Conservation (phyloP, 2,329 filamentous ascomycete species). For the Phaeosphaeria sp. region DNA sequence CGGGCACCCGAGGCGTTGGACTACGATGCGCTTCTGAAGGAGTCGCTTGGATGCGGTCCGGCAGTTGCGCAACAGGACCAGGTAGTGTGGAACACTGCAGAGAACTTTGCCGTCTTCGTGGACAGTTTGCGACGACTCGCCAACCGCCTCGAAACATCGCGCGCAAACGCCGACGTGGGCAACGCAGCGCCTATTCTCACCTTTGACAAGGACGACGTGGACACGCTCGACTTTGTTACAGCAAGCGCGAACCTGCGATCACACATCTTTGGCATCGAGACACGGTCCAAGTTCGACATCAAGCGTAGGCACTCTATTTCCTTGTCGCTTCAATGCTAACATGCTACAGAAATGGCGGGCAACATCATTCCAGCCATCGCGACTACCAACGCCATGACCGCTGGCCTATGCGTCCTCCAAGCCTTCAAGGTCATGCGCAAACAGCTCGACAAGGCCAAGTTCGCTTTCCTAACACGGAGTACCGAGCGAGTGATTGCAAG, state of each 20-base stretch:
- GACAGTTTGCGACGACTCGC: constrained; percentile 82
- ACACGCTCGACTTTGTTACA: constrained; percentile 93
- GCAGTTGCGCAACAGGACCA: constrained; percentile 72
- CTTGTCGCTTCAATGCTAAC: constrained; percentile 9
- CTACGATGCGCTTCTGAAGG: constrained; percentile 66
- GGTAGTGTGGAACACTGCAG: constrained; percentile 76
- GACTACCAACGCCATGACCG: constrained; percentile 96
- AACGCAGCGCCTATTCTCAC: constrained; percentile 67
- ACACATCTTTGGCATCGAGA: constrained; percentile 84
- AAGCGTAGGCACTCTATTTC: constrained; percentile 64
- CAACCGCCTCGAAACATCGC: constrained; percentile 71
- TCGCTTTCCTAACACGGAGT: constrained; percentile 81
- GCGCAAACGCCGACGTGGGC: constrained; percentile 59
- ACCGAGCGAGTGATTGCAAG: constrained; percentile 65
- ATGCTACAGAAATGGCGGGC: constrained; percentile 81
- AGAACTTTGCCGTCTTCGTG: constrained; percentile 86
- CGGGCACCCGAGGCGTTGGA: constrained; percentile 75
- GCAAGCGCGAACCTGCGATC: constrained; percentile 90
- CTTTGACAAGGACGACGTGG: constrained; percentile 96
- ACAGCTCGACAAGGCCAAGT: constrained; percentile 72
- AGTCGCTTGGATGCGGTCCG: constrained; percentile 58
- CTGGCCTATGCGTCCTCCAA: constrained; percentile 88
- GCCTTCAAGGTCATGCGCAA: constrained; percentile 86
- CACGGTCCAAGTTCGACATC: constrained; percentile 91
- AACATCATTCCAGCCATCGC: constrained; percentile 99